A percentile compares a stretch with the other conserved stretches of the same genome.
These are phyloP conservation scores for Tribonema minus DNA, from an alignment of 108 stramenopile genomes.

Conservation along the genomic window DNA sequence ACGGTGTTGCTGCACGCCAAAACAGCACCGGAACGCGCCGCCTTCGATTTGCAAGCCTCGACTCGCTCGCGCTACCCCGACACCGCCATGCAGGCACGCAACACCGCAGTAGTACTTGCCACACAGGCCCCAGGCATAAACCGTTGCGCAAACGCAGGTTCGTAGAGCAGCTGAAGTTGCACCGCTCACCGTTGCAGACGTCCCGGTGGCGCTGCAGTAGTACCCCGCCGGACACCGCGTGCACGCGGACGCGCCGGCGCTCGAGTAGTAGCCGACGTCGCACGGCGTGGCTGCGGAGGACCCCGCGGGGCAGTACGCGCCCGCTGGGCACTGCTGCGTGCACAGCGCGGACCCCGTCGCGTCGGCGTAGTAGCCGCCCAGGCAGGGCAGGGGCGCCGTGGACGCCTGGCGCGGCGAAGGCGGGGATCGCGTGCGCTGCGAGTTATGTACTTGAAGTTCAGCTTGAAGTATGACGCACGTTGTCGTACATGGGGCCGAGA, in stretches of 20 bases:
- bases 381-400: slow-evolving; percentile 6
- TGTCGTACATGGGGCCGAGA: no score
- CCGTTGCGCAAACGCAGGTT: not conserved
- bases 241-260: slow-evolving; percentile 38
- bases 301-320: slow-evolving; percentile 40
- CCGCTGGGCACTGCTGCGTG: slow-evolving; percentile 28
- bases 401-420: slow-evolving; percentile 6
- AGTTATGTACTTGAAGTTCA: no score
- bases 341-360: slow-evolving; percentile 19
- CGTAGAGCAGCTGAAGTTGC: not conserved
- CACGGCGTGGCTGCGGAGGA: slow-evolving; percentile 13
- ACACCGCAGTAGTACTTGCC: not conserved
- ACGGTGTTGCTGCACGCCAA: not conserved
- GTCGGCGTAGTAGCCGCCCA: slow-evolving; percentile 16
- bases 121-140: not conserved
- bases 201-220: slow-evolving; percentile 42
- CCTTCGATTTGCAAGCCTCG: no score
- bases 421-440: no score
- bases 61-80: no score
- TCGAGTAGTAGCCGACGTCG: slow-evolving; percentile 40
- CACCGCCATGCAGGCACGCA: no score
- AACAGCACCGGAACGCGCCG: not conserved
- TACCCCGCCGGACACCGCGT: slow-evolving; percentile 41
- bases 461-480: no score
- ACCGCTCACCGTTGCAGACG: not conserved